Conservation (phyloP, 176 grass and related monocot genomes). For the Otatea glauca region DNA sequence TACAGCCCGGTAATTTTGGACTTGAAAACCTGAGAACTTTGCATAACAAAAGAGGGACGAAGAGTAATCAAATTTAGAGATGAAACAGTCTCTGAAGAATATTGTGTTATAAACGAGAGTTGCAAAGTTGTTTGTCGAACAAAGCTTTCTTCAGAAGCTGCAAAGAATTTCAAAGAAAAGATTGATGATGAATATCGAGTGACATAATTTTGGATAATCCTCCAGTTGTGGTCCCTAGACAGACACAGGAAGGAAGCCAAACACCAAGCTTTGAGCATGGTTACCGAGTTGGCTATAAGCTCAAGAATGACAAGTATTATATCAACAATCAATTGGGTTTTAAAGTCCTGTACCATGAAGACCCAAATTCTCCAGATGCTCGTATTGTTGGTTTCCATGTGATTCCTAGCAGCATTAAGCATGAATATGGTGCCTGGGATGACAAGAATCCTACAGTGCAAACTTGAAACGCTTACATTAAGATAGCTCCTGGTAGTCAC, state of each 20-base stretch:
- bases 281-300: slow-evolving; percentile 85
- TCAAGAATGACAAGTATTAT: slow-evolving; percentile 80
- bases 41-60: too few species aligned
- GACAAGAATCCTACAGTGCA: slow-evolving; percentile 66
- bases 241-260: slow-evolving; percentile 68
- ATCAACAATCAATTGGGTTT: slow-evolving; percentile 85
- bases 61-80: too few species aligned
- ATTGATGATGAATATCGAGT: slow-evolving; percentile 88
- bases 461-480: slow-evolving; percentile 67
- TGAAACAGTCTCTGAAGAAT: too few species aligned
- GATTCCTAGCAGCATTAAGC: slow-evolving; percentile 83
- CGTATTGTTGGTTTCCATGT: slow-evolving; percentile 90
- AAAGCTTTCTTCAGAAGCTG: slow-evolving; percentile 67
- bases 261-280: slow-evolving; percentile 72
- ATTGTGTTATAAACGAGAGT: too few species aligned
- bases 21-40: too few species aligned
- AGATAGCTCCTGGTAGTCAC: slow-evolving; percentile 72
- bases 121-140: slow-evolving; percentile 69
- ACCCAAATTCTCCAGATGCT: slow-evolving; percentile 55
- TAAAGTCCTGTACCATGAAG: slow-evolving; percentile 78
- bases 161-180: slow-evolving; percentile 87
- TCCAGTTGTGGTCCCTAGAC: slow-evolving; percentile 75
- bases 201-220: slow-evolving; percentile 92
- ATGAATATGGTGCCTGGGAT: slow-evolving; percentile 71
- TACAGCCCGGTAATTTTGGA: too few species aligned